These are phyloP conservation scores for Ogataea chonburiensis DNA, from an alignment of 805 yeast species.

Conservation along the genomic window DNA sequence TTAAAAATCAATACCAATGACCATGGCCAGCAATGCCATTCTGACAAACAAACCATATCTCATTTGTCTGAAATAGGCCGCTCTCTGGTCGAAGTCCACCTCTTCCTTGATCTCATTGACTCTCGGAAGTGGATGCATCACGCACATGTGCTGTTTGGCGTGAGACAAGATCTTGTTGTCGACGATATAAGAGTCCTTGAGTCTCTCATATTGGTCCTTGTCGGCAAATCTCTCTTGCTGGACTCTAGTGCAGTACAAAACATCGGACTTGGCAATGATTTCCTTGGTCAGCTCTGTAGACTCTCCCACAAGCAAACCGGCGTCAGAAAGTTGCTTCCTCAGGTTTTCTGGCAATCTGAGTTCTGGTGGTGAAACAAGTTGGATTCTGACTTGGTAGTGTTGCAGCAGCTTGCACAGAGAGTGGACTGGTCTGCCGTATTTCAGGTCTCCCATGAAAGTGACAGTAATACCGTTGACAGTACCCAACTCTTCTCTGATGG, in stretches of 20 bases:
- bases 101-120: constrained; percentile 95
- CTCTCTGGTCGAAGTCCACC: constrained; percentile 98
- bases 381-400: constrained; percentile 90
- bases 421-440: constrained; percentile 98
- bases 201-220: constrained; percentile 73
- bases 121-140: constrained; percentile 99
- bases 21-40: constrained; percentile 98
- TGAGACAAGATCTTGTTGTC: constrained; percentile 87
- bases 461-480: constrained; percentile 97
- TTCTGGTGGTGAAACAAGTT: constrained; percentile 88
- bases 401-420: constrained; percentile 86
- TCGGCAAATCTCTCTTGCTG: constrained; percentile 93
- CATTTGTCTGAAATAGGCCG: constrained; percentile 99
- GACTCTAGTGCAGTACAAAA: constrained; percentile 95
- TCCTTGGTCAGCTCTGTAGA: constrained; percentile 77
- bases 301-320: constrained; percentile 72
- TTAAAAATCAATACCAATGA: constrained; percentile 87
- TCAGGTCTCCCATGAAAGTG: constrained; percentile 98
- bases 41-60: constrained; percentile 96
- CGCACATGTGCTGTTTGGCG: constrained; percentile 98
- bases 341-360: constrained; percentile 77
- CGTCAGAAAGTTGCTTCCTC: constrained; percentile 59
- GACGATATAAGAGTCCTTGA: constrained; percentile 88
- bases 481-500: constrained; percentile 98
- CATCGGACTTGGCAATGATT: constrained; percentile 86